Conservation (phyloP, 345 rosid genomes). For the Zanthoxylum bungeanum region DNA sequence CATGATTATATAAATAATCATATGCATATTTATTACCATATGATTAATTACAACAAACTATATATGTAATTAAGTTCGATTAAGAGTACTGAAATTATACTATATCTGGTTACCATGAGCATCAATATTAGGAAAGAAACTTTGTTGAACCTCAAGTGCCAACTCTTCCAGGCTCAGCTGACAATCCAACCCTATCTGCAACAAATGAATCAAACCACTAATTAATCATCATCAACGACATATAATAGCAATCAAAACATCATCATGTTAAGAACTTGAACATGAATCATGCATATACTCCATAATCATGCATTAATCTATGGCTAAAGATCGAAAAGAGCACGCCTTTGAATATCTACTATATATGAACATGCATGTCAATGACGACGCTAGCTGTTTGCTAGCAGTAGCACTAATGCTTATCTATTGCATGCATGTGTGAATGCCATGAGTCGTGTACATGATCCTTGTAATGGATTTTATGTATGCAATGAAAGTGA, state of each 20-base stretch:
- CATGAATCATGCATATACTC: not conserved
- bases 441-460: not conserved
- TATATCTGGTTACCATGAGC: slow-evolving; percentile 8
- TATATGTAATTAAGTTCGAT: not conserved
- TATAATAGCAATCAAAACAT: not conserved
- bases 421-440: not conserved
- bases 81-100: not conserved
- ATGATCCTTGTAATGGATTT: not conserved
- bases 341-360: no score
- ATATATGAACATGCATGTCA: no score
- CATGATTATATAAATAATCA: not conserved
- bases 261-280: not conserved
- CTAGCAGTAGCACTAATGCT: not conserved
- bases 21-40: not conserved
- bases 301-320: not conserved
- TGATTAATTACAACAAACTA: not conserved
- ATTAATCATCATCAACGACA: not conserved
- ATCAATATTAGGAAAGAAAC: slow-evolving; percentile 37
- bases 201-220: not conserved
- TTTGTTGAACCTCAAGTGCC: slow-evolving; percentile 77
- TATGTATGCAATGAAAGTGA: not conserved
- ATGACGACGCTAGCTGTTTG: not conserved
- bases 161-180: slow-evolving; percentile 87
- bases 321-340: no score
- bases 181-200: slow-evolving; percentile 71